Evolutionary conservation across 352 stramenopile genomes (phyloP).

Genomic region (Phytophthora cajani): DNA sequence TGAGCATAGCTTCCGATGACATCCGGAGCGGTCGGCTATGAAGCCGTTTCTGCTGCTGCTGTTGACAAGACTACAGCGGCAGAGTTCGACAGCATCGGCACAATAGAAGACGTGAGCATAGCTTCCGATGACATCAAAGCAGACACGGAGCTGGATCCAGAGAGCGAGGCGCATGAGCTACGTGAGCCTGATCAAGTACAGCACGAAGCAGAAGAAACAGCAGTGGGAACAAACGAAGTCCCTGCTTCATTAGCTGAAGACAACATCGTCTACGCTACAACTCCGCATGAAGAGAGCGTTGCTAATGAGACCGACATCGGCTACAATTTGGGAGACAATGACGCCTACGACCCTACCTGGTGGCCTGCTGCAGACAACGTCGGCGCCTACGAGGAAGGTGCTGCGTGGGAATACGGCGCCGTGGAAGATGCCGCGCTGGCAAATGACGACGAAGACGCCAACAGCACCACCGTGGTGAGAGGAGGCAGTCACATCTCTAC

Average conservation of each 20-base stretch:
- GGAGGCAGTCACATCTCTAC: conserved; percentile 41
- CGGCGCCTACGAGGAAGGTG: conserved; percentile 16
- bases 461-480: background rate
- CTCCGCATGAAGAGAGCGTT: conserved; percentile 12
- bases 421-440: conserved; percentile 10
- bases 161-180: conserved; percentile 8
- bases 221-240: background rate
- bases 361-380: conserved; percentile 17
- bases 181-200: conserved; percentile 3
- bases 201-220: conserved; percentile 4
- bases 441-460: conserved; percentile 20
- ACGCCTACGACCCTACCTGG: conserved; percentile 19
- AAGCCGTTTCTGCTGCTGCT: background rate
- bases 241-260: conserved; percentile 1
- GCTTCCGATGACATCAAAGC: conserved; percentile 1
- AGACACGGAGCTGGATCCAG: conserved; percentile 1
- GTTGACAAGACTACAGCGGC: background rate
- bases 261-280: background rate
- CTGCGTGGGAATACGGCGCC: conserved; percentile 19
- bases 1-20: background rate
- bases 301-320: background rate
- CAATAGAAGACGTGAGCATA: background rate
- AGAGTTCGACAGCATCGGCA: background rate
- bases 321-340: conserved; percentile 15
- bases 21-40: background rate